These are phyloP conservation scores for Irpex sp. DNA, from an alignment of 1,284 basidiomycete genomes.

Conservation along the genomic window DNA sequence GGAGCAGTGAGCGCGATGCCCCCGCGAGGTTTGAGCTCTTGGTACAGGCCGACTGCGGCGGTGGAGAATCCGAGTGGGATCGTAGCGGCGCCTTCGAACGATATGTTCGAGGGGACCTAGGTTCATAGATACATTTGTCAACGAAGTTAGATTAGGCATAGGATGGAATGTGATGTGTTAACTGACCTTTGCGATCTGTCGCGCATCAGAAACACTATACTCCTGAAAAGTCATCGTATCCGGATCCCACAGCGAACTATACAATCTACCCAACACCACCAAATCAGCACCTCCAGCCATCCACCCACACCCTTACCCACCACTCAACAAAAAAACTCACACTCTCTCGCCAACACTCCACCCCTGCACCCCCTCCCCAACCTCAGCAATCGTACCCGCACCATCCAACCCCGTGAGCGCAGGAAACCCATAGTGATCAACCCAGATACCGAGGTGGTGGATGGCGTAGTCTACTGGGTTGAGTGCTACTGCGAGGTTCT, in stretches of 20 bases:
- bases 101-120: constrained; percentile 13
- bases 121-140: too few species aligned
- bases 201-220: constrained; percentile 8
- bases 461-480: not conserved
- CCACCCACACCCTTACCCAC: too few species aligned
- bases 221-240: constrained; percentile 16
- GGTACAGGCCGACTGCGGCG: constrained; percentile 12
- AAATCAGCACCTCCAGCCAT: too few species aligned
- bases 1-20: constrained; percentile 12
- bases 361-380: not conserved
- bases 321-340: too few species aligned
- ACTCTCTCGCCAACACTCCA: not conserved
- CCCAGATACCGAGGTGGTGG: not conserved
- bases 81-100: constrained; percentile 17
- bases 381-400: not conserved
- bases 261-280: too few species aligned
- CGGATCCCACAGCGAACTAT: not conserved
- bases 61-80: constrained; percentile 17
- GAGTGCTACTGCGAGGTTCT: not conserved
- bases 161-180: too few species aligned
- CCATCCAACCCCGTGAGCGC: not conserved
- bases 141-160: too few species aligned
- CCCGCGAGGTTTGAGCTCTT: constrained; percentile 10
- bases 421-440: not conserved
- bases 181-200: constrained; percentile 11